These are phyloP conservation scores for Mimosa pudica DNA, from an alignment of 306 rosid species.

Conservation along the genomic window DNA sequence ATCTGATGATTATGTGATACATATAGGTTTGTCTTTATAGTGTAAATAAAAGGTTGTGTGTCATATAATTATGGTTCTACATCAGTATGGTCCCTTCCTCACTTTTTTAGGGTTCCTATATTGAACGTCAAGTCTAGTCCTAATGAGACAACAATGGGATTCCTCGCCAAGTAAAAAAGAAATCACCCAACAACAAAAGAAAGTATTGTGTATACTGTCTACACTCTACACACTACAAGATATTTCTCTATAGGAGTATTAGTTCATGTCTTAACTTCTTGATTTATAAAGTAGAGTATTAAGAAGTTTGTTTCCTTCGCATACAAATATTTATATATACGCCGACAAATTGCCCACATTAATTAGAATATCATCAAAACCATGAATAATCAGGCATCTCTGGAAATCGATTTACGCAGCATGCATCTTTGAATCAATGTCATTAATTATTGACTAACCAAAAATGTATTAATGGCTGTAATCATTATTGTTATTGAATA, in stretches of 20 bases:
- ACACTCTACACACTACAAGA: background rate
- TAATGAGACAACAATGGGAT: slow-evolving; percentile 37
- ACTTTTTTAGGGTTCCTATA: slow-evolving; percentile 35
- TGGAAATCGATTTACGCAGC: background rate
- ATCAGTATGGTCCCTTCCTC: slow-evolving; percentile 32
- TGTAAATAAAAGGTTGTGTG: slow-evolving; percentile 3
- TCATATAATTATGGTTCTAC: slow-evolving; percentile 24
- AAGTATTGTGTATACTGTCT: background rate
- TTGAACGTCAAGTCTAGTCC: slow-evolving; percentile 51
- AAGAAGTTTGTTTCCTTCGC: background rate
- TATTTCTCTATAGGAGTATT: background rate
- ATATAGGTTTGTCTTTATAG: slow-evolving; percentile 12
- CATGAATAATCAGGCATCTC: background rate
- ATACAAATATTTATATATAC: background rate
- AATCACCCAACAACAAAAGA: slow-evolving; percentile 35
- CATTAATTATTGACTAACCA: background rate
- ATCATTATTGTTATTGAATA: slow-evolving; percentile 18
- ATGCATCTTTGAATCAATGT: background rate
- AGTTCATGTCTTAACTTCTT: background rate
- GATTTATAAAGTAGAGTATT: background rate
- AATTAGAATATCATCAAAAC: background rate
- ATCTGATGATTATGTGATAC: slow-evolving; percentile 20
- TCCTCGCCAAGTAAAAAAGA: slow-evolving; percentile 54
- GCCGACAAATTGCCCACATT: background rate
- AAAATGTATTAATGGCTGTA: too few species aligned